Conservation (phyloP, 345 rosid genomes). For the Acer campestre region DNA sequence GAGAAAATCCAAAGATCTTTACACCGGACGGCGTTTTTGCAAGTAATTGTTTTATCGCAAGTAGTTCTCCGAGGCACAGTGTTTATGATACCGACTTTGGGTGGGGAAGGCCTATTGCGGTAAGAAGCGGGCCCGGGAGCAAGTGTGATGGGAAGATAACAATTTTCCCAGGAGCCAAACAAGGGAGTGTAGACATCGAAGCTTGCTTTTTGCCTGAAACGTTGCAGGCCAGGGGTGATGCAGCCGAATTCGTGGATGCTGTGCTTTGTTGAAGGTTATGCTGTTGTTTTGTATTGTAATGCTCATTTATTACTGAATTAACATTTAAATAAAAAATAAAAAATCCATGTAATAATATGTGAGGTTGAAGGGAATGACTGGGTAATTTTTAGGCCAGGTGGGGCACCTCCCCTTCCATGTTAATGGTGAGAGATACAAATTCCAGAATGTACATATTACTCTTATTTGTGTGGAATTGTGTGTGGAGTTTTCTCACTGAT, state of each 20-base stretch:
- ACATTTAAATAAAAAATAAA: no score
- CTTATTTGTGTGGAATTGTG: no score
- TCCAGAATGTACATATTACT: no score
- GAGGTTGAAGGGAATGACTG: no score
- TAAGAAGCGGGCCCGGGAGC: slow-evolving; percentile 21
- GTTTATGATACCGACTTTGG: slow-evolving; percentile 27
- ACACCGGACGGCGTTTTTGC: not conserved
- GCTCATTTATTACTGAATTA: no score
- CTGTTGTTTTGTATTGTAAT: no score
- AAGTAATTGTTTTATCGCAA: not conserved
- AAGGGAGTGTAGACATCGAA: slow-evolving; percentile 16
- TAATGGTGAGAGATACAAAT: no score
- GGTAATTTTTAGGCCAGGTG: no score
- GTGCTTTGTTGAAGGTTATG: no score
- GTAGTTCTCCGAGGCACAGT: slow-evolving; percentile 22
- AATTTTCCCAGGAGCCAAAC: slow-evolving; percentile 3
- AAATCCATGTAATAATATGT: no score
- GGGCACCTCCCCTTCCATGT: no score
- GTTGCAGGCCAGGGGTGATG: not conserved
- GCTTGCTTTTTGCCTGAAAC: not conserved
- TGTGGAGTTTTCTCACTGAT: no score
- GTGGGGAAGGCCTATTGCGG: slow-evolving; percentile 32
- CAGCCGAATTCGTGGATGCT: not conserved
- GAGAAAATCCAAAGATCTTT: not conserved
- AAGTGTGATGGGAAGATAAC: slow-evolving; percentile 5